Conservation (phyloP, 176 grass and related monocot genomes). For the Cenchrus fungigraminus region DNA sequence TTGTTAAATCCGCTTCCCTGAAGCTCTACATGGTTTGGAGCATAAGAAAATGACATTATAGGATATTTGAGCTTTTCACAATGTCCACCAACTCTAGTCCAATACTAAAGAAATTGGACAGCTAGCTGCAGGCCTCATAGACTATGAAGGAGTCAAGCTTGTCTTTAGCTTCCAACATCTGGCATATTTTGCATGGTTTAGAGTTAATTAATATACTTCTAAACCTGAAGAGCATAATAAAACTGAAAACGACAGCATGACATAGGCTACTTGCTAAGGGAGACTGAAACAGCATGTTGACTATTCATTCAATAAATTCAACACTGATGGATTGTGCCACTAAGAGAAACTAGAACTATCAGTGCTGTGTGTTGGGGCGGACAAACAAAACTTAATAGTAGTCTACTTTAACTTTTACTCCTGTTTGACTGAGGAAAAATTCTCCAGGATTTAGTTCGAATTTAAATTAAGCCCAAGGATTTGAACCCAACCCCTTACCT, state of each 20-base stretch:
- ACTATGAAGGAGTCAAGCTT: conserved; percentile 48
- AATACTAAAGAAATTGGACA: conserved; percentile 17
- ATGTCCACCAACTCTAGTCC: conserved; percentile 20
- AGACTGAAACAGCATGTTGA: not conserved
- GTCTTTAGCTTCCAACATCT: conserved; percentile 46
- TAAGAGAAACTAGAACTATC: not conserved
- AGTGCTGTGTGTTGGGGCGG: not conserved
- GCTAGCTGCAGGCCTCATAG: conserved; percentile 38
- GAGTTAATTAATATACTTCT: conserved; percentile 10
- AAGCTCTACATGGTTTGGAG: conserved; percentile 29
- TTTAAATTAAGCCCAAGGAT: not conserved
- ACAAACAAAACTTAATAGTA: not conserved
- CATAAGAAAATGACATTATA: conserved; percentile 38
- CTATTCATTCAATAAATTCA: conserved; percentile 6
- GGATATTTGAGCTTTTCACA: conserved; percentile 20
- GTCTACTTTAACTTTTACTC: not conserved
- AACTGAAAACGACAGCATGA: conserved; percentile 32
- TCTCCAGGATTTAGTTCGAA: not conserved
- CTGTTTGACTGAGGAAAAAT: not conserved
- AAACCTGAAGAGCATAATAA: conserved; percentile 8
- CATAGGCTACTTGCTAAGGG: not conserved
- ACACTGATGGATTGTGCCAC: not conserved
- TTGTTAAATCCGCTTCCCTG: conserved; percentile 51
- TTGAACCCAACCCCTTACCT: not conserved
- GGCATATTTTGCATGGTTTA: conserved; percentile 44